Percentiles rank a stretch among this genome's conserved stretches.
Evolutionary conservation across 1,284 basidiomycete genomes (phyloP).

Genomic region (Paramarasmius palmivorus): DNA sequence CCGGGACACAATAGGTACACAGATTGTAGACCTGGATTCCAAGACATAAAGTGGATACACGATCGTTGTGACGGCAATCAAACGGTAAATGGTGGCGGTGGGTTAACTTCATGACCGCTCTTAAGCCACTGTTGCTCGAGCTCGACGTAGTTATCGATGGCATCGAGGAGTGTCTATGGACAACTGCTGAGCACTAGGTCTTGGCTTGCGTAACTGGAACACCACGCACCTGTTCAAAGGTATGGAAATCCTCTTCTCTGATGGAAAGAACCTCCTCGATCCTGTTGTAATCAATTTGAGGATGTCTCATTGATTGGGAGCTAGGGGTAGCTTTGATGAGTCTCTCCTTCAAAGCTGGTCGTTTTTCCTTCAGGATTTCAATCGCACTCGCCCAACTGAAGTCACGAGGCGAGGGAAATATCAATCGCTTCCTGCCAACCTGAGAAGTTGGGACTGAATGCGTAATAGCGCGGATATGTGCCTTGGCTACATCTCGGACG

Average conservation of each 20-base stretch:
- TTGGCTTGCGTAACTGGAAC: background rate
- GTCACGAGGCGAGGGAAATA: slow-evolving; percentile 13
- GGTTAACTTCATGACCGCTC: background rate
- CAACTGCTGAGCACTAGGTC: background rate
- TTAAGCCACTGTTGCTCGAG: slow-evolving; percentile 13
- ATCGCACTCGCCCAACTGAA: slow-evolving; percentile 11
- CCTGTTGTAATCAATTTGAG: slow-evolving; percentile 10
- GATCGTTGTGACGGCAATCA: too few relatives aligned
- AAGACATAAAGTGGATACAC: too few relatives aligned
- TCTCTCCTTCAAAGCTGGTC: slow-evolving; percentile 16
- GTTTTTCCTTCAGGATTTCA: slow-evolving; percentile 6
- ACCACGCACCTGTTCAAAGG: slow-evolving; percentile 5
- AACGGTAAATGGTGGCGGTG: background rate
- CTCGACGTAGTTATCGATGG: slow-evolving; percentile 9
- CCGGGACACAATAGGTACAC: too few relatives aligned
- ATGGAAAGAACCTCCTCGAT: slow-evolving; percentile 14
- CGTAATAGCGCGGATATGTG: slow-evolving; percentile 16
- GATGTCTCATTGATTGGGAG: background rate
- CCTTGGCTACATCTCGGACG: slow-evolving; percentile 18
- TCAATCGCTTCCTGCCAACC: slow-evolving; percentile 16
- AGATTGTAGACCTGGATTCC: too few relatives aligned
- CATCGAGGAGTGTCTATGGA: slow-evolving; percentile 12
- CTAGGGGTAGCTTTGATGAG: slow-evolving; percentile 10
- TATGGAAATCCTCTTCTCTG: slow-evolving; percentile 3
- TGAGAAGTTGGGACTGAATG: slow-evolving; percentile 9